Percentiles rank a stretch among this genome's conserved stretches.
phyloP scores from a whole-genome alignment of 805 yeast genomes.

The Barnettozyma sp. region DNA sequence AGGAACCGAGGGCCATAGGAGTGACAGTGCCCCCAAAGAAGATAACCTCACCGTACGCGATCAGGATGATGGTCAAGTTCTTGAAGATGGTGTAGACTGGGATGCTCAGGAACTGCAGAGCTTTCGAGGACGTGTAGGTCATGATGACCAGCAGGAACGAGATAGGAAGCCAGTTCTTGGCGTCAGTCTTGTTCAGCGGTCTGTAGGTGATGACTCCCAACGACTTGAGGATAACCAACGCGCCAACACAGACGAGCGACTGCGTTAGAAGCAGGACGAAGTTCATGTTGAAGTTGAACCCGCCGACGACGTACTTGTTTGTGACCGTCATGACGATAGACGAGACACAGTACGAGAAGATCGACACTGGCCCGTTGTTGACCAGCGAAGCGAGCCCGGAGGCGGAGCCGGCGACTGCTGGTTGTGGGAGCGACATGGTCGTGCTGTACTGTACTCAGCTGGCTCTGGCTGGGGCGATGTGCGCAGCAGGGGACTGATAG shows the following conservation, averaged over 20 bases:
- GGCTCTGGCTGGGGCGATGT: too few species aligned
- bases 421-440: slow-evolving; percentile 17
- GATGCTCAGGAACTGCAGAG: slow-evolving; percentile 81
- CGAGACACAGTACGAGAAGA: slow-evolving; percentile 80
- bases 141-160: slow-evolving; percentile 81
- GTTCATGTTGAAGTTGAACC: slow-evolving; percentile 72
- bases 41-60: slow-evolving; percentile 96
- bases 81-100: slow-evolving; percentile 98
- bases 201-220: slow-evolving; percentile 80
- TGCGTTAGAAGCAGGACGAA: slow-evolving; percentile 87
- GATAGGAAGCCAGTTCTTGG: slow-evolving; percentile 93
- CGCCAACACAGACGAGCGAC: slow-evolving; percentile 71
- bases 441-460: too few species aligned
- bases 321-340: slow-evolving; percentile 97
- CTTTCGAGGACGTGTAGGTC: slow-evolving; percentile 96
- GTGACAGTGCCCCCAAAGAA: slow-evolving; percentile 96
- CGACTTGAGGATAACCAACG: slow-evolving; percentile 65
- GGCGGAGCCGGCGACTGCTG: slow-evolving; percentile 17
- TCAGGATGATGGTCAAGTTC: slow-evolving; percentile 91
- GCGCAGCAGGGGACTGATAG: too few species aligned
- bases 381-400: slow-evolving; percentile 28
- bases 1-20: slow-evolving; percentile 82
- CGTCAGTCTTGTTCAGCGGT: slow-evolving; percentile 77
- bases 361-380: slow-evolving; percentile 54
- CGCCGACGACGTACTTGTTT: slow-evolving; percentile 82